A percentile compares a stretch with the other conserved stretches of the same genome.
These are phyloP conservation scores for Symbiodinium pilosum DNA, from an alignment of 73 alveolate species.

Conservation along the genomic window DNA sequence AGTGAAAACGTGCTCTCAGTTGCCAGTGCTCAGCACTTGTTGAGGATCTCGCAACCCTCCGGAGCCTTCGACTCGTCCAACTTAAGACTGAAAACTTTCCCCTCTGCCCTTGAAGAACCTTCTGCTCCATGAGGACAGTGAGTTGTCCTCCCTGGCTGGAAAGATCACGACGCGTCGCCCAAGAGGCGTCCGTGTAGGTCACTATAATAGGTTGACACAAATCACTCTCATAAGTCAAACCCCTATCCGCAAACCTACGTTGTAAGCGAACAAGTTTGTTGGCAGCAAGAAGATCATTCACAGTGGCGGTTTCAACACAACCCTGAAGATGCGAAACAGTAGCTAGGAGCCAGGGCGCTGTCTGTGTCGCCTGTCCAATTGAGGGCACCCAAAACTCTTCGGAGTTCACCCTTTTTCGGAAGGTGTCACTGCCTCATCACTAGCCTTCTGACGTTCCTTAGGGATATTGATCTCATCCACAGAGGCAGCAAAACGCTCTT, in stretches of 20 bases:
- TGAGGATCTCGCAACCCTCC: conserved; percentile 5
- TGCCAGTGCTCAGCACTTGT: conserved; percentile 42
- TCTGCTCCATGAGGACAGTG: not conserved
- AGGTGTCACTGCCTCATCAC: not conserved
- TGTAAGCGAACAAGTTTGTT: not conserved
- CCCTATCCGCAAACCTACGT: not conserved
- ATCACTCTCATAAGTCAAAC: not conserved
- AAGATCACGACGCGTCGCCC: not conserved
- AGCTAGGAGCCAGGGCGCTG: conserved; percentile 27
- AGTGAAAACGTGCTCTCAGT: too few species aligned
- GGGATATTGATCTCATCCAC: not conserved
- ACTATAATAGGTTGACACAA: not conserved
- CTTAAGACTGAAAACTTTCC: not conserved
- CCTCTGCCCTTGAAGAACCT: not conserved
- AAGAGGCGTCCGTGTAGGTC: not conserved
- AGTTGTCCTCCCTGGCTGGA: conserved; percentile 23
- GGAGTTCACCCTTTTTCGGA: not conserved
- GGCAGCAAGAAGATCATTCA: not conserved
- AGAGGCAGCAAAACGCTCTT: not conserved
- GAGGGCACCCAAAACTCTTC: conserved; percentile 11
- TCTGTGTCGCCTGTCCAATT: conserved; percentile 35
- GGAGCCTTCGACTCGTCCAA: conserved; percentile 31
- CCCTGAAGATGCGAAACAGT: conserved; percentile 33
- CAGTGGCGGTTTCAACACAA: not conserved
- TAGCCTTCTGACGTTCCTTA: not conserved